Conservation (phyloP, 129 eudicot genomes). For the Saussurea involucrata region DNA sequence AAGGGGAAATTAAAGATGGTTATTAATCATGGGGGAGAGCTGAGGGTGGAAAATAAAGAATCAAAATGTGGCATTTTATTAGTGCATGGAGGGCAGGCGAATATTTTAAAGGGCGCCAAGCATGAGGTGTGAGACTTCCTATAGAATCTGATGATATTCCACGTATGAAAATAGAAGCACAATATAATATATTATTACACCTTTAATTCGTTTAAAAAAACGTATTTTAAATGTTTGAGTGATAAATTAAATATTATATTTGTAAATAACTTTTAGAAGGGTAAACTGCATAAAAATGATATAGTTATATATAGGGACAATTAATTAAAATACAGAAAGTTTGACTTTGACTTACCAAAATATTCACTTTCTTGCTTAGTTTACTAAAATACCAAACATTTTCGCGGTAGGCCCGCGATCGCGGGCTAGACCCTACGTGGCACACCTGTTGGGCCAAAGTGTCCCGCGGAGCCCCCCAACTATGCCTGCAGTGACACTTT, state of each 20-base stretch:
- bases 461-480: too few relatives aligned
- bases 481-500: too few relatives aligned
- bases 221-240: neutral
- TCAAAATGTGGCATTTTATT: conserved; percentile 45
- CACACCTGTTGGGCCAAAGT: too few relatives aligned
- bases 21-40: conserved; percentile 14
- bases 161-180: neutral
- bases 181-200: neutral
- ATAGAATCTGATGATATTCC: conserved; percentile 50
- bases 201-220: neutral
- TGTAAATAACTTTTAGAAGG: too few relatives aligned
- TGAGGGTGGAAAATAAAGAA: conserved; percentile 38
- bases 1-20: conserved; percentile 8
- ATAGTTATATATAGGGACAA: neutral
- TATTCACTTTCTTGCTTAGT: too few relatives aligned
- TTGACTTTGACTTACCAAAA: too few relatives aligned
- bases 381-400: too few relatives aligned
- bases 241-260: neutral
- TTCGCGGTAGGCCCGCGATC: too few relatives aligned
- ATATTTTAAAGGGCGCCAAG: conserved; percentile 77
- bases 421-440: too few relatives aligned
- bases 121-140: conserved; percentile 61
- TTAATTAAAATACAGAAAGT: too few relatives aligned
- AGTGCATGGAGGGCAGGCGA: conserved; percentile 39
- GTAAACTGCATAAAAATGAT: neutral